phyloP scores from a whole-genome alignment of 129 eudicot species.

The Lactuca saligna region DNA sequence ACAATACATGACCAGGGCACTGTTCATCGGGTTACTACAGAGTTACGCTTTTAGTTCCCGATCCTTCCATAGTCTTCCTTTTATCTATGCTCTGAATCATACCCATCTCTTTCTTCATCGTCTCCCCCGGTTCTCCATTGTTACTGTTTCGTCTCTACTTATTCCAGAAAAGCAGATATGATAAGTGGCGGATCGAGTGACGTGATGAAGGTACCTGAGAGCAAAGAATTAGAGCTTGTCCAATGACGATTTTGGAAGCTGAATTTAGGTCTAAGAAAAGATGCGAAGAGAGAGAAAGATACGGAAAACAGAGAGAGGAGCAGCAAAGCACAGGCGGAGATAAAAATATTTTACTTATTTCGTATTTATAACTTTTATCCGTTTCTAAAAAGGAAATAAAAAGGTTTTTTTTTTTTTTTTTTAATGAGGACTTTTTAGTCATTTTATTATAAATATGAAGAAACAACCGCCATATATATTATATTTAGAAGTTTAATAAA shows the following conservation, averaged over 20 bases:
- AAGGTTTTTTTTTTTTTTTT: background rate
- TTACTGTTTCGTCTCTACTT: too few species aligned
- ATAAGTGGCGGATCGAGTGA: background rate
- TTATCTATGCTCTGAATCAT: too few species aligned
- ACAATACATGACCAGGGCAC: too few species aligned
- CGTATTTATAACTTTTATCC: slow-evolving; percentile 5
- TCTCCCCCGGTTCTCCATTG: too few species aligned
- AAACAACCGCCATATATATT: too few species aligned
- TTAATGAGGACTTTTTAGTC: background rate
- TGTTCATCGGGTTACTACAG: too few species aligned
- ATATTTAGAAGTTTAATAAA: too few species aligned
- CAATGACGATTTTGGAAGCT: slow-evolving; percentile 10
- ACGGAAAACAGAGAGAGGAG: slow-evolving; percentile 3
- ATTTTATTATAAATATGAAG: background rate
- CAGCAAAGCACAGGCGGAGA: slow-evolving; percentile 5
- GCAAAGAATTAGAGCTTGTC: slow-evolving; percentile 7
- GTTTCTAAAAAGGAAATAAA: slow-evolving; percentile 4
- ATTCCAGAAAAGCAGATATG: background rate
- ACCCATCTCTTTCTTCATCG: too few species aligned
- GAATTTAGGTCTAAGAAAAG: slow-evolving; percentile 11
- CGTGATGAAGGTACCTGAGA: background rate
- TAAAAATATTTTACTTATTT: background rate
- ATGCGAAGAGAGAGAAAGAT: slow-evolving; percentile 8
- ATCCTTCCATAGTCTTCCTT: too few species aligned
- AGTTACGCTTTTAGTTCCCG: too few species aligned